phyloP scores from a whole-genome alignment of 164 flowering plant genomes.

The Aristolochia contorta region DNA sequence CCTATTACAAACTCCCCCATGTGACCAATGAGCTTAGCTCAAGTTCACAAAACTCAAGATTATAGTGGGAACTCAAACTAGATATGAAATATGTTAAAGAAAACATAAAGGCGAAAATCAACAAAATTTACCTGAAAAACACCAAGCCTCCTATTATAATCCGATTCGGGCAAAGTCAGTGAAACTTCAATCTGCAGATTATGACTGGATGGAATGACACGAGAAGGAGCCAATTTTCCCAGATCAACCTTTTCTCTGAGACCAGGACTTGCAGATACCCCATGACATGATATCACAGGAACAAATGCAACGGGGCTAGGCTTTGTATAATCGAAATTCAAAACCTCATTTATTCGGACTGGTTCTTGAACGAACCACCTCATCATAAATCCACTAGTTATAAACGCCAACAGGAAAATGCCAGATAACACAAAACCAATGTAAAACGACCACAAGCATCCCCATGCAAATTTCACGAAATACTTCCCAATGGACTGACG shows the following conservation, averaged over 20 bases:
- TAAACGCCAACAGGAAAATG: conserved; percentile 39
- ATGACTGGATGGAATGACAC: conserved; percentile 43
- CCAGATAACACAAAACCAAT: conserved; percentile 40
- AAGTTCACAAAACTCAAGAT: too few species aligned
- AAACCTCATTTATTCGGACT: conserved; percentile 27
- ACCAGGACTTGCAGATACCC: conserved; percentile 20
- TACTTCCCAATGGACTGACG: conserved; percentile 21
- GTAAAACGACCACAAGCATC: conserved; percentile 57
- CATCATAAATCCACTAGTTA: conserved; percentile 52
- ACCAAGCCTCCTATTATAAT: conserved; percentile 51
- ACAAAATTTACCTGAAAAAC: conserved; percentile 39
- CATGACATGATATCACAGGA: conserved; percentile 31
- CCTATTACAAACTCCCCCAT: too few species aligned
- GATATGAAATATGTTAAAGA: too few species aligned
- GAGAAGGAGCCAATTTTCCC: conserved; percentile 13
- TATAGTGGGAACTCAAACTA: too few species aligned
- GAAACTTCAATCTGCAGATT: conserved; percentile 45
- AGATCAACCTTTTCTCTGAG: conserved; percentile 25
- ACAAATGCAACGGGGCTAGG: conserved; percentile 58
- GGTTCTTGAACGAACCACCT: conserved; percentile 59
- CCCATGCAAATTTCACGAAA: conserved; percentile 37
- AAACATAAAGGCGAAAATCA: neutral
- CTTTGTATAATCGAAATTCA: conserved; percentile 79
- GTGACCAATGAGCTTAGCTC: too few species aligned
- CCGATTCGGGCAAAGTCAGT: conserved; percentile 66